phyloP scores from a whole-genome alignment of 2,329 filamentous ascomycete genomes.

The Botrytis hyacinthi region DNA sequence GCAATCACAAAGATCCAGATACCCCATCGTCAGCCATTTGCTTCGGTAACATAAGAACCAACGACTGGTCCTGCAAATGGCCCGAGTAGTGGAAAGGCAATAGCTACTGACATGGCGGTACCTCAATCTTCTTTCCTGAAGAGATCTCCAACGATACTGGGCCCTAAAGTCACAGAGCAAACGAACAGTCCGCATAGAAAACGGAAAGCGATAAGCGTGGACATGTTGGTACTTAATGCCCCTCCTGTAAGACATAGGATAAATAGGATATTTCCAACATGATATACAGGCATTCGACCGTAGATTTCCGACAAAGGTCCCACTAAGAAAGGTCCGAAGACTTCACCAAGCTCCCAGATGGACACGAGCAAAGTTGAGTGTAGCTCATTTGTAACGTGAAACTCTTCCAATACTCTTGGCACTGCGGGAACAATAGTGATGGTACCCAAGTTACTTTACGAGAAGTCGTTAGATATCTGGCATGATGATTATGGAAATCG shows the following conservation, averaged over 20 bases:
- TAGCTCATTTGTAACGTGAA: conserved; percentile 1
- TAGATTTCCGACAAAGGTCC: neutral
- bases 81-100: conserved; percentile 32
- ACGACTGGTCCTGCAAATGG: conserved; percentile 36
- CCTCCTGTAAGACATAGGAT: neutral
- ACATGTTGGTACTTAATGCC: neutral
- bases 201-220: conserved; percentile 1
- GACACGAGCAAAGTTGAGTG: conserved; percentile 10
- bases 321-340: neutral
- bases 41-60: conserved; percentile 38
- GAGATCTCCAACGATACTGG: conserved; percentile 8
- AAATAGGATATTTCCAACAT: neutral
- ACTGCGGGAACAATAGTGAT: conserved; percentile 10
- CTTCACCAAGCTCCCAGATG: conserved; percentile 16
- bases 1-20: conserved; percentile 40
- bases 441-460: conserved; percentile 1
- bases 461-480: neutral
- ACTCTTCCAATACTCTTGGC: conserved; percentile 6
- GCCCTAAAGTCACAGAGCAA: neutral
- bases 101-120: conserved; percentile 14
- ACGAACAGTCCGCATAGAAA: conserved; percentile 10
- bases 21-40: conserved; percentile 40
- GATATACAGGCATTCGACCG: conserved; percentile 4
- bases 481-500: neutral
- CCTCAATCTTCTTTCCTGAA: conserved; percentile 17